These are phyloP conservation scores for Leccinum sublutescens DNA, from an alignment of 768 basidiomycete species.

Conservation along the genomic window DNA sequence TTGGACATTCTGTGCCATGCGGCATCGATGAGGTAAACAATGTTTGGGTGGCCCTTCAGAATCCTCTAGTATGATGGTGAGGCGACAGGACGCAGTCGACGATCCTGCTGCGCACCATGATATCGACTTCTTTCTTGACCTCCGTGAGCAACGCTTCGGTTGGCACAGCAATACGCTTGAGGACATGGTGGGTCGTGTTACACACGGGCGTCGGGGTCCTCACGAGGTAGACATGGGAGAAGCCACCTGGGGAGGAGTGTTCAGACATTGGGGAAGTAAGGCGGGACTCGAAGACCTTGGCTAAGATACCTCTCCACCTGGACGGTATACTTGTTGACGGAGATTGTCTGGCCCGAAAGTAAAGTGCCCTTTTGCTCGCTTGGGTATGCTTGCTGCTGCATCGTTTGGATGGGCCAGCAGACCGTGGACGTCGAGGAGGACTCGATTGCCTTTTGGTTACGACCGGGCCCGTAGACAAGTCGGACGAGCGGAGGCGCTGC, in stretches of 20 bases:
- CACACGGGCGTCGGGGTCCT: conserved; percentile 82
- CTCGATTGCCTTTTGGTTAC: neutral
- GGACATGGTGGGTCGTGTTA: conserved; percentile 92
- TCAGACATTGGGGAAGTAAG: conserved; percentile 10
- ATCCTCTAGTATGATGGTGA: conserved; percentile 59
- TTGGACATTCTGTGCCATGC: conserved; percentile 83
- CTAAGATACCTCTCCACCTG: conserved; percentile 93
- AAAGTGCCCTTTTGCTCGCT: conserved; percentile 62
- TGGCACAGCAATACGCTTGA: conserved; percentile 93
- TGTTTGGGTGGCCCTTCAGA: conserved; percentile 90
- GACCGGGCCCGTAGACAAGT: neutral
- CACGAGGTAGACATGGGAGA: conserved; percentile 97
- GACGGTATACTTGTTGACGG: conserved; percentile 86
- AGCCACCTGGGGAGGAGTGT: conserved; percentile 66
- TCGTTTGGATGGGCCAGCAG: conserved; percentile 6
- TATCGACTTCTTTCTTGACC: conserved; percentile 96
- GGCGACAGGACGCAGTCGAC: conserved; percentile 16
- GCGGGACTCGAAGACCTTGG: conserved; percentile 60
- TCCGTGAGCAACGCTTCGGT: conserved; percentile 88
- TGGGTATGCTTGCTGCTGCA: conserved; percentile 45
- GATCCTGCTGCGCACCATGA: conserved; percentile 71
- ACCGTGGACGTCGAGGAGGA: neutral
- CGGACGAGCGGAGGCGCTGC: neutral
- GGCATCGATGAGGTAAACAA: conserved; percentile 95
- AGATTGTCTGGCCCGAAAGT: conserved; percentile 79